These are phyloP conservation scores for Pholiota conissans DNA, from an alignment of 768 basidiomycete species.

Conservation along the genomic window DNA sequence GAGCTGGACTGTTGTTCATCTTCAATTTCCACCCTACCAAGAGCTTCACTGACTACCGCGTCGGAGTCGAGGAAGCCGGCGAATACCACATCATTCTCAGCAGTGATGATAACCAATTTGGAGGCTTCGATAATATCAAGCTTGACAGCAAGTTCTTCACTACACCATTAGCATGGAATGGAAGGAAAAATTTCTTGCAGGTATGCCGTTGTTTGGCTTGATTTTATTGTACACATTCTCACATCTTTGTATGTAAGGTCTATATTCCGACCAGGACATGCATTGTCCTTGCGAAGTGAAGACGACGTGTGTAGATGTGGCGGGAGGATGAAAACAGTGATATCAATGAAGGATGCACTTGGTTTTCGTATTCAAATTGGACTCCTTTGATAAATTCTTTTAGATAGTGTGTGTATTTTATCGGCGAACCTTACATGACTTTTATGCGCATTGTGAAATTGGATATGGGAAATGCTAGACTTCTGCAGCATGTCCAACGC, in stretches of 20 bases:
- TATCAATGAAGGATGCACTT: not conserved
- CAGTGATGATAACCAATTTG: constrained; percentile 86
- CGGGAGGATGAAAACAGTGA: not conserved
- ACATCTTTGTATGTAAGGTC: no score
- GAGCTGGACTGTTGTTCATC: constrained; percentile 89
- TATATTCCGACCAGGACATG: constrained; percentile 71
- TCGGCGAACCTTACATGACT: not conserved
- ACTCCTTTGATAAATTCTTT: not conserved
- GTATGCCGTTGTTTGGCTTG: constrained; percentile 36
- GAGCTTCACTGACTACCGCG: constrained; percentile 91
- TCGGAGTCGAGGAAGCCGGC: constrained; percentile 84
- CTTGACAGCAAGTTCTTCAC: constrained; percentile 71
- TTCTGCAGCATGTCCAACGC: not conserved
- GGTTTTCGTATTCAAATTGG: not conserved
- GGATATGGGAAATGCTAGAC: not conserved
- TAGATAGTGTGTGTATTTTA: not conserved
- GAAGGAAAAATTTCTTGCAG: constrained; percentile 88
- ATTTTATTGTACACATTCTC: not conserved
- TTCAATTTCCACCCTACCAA: constrained; percentile 96
- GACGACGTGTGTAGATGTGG: not conserved
- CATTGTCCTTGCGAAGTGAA: constrained; percentile 58
- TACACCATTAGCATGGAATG: constrained; percentile 88
- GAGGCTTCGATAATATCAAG: constrained; percentile 84
- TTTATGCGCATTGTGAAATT: not conserved
- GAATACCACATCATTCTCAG: constrained; percentile 81